Evolutionary conservation across 208 protist species (phyloP).

Genomic region (Angomonas deanei): DNA sequence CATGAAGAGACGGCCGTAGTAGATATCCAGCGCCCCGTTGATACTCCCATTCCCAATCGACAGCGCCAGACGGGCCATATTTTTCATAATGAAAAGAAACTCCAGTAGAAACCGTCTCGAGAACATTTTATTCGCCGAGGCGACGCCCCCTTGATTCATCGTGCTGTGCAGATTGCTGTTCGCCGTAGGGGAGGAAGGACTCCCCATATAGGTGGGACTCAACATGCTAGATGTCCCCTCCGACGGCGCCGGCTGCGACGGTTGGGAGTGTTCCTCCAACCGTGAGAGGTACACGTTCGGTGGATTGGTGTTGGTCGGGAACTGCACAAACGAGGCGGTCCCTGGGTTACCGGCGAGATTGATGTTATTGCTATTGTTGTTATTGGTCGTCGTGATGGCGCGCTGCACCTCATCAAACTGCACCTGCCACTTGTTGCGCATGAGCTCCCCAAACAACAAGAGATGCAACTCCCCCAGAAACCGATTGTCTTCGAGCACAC

Average conservation of each 20-base stretch:
- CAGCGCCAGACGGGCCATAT: constrained; percentile 36
- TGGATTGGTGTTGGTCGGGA: too few species aligned
- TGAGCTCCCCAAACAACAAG: constrained; percentile 68
- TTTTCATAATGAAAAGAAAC: constrained; percentile 69
- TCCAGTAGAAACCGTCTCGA: constrained; percentile 69
- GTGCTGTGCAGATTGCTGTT: not conserved
- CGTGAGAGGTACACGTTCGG: too few species aligned
- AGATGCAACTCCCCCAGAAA: constrained; percentile 74
- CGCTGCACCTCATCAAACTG: constrained; percentile 87
- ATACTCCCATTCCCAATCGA: constrained; percentile 37
- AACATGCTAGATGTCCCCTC: too few species aligned
- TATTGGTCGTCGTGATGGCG: constrained; percentile 50
- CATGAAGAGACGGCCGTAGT: constrained; percentile 65
- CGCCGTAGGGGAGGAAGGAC: too few species aligned
- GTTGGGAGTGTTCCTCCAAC: too few species aligned
- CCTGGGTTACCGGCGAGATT: not conserved
- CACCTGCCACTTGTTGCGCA: constrained; percentile 81
- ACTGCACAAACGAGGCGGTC: too few species aligned
- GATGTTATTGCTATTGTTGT: not conserved
- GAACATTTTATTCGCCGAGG: constrained; percentile 62
- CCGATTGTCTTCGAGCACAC: constrained; percentile 66
- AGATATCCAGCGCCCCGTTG: constrained; percentile 69
- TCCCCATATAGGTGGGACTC: too few species aligned
- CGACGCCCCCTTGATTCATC: not conserved
- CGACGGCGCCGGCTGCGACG: too few species aligned